Percentiles rank a stretch among this genome's conserved stretches.
Conservation (phyloP, 805 yeast species). For the Yamadazyma philogaea region DNA sequence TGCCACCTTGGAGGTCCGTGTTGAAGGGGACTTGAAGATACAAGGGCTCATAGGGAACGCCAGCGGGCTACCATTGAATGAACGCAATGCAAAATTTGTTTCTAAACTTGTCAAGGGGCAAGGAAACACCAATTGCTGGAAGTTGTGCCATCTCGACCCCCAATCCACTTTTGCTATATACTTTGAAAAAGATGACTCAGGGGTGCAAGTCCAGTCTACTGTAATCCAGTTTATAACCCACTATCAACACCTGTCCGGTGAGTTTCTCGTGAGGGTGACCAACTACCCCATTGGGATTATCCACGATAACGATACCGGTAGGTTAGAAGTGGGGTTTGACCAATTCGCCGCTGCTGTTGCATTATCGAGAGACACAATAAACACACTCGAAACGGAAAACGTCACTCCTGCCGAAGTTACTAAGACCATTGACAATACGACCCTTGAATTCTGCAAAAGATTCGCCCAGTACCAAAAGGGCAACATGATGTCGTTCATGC, state of each 20-base stretch:
- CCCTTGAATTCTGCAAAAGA: constrained; percentile 85
- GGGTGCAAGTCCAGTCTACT: constrained; percentile 4
- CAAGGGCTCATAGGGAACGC: constrained; percentile 95
- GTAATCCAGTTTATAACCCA: constrained; percentile 87
- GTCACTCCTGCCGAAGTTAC: constrained; percentile 83
- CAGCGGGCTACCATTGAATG: constrained; percentile 61
- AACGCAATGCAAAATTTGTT: constrained; percentile 3
- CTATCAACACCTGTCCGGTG: constrained; percentile 94
- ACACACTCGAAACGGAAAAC: constrained; percentile 62
- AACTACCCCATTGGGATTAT: constrained; percentile 56
- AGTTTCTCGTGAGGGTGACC: constrained; percentile 85
- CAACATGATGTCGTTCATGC: constrained; percentile 75
- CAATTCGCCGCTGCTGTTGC: constrained; percentile 98
- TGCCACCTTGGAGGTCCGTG: constrained; percentile 82
- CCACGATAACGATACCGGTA: constrained; percentile 48
- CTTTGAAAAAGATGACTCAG: constrained; percentile 52
- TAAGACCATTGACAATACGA: constrained; percentile 89
- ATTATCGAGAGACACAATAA: constrained; percentile 84
- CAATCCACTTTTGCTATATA: constrained; percentile 84
- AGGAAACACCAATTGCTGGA: constrained; percentile 23
- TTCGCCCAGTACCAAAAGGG: constrained; percentile 92
- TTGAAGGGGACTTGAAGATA: constrained; percentile 82
- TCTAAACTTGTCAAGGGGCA: constrained; percentile 11
- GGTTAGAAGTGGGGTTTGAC: constrained; percentile 72
- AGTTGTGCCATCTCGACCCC: constrained; percentile 80